Evolutionary conservation across 2,329 filamentous ascomycete genomes (phyloP).

Genomic region (Alternaria incomplexa): DNA sequence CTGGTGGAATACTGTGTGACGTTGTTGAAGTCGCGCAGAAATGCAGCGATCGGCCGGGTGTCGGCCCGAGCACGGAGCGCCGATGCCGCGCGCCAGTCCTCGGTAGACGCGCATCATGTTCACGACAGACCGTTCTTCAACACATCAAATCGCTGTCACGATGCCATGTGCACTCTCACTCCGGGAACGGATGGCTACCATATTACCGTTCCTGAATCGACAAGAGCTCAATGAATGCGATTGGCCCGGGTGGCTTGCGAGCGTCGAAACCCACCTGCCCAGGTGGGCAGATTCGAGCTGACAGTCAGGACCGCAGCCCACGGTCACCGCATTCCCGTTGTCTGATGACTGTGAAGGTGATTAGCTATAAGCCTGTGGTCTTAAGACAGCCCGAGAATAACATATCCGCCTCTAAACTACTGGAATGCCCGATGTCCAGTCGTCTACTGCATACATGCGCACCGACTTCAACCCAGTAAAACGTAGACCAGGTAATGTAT

Average conservation of each 20-base stretch:
- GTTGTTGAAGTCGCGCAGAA: not conserved
- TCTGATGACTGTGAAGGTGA: not conserved
- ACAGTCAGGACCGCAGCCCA: not conserved
- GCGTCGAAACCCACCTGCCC: not conserved
- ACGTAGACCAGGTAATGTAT: not conserved
- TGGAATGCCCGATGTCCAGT: too few species aligned
- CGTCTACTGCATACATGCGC: too few species aligned
- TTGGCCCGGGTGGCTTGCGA: fast-evolving
- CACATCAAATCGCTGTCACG: fast-evolving
- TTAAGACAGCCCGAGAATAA: too few species aligned
- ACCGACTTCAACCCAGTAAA: not conserved
- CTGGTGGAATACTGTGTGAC: not conserved
- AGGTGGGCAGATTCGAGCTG: not conserved
- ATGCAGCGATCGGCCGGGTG: not conserved
- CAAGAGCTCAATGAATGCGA: not conserved
- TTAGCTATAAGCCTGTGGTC: not conserved
- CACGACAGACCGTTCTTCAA: not conserved
- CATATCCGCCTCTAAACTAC: too few species aligned
- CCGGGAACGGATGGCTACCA: fast-evolving
- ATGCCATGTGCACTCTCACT: not conserved
- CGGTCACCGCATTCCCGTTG: not conserved
- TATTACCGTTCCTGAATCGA: fast-evolving
- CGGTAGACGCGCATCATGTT: not conserved
- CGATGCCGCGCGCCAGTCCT: not conserved
- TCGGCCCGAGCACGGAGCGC: not conserved